Percentiles rank a stretch among this genome's conserved stretches.
Conservation (phyloP, 2,329 filamentous ascomycete genomes). For the Apiospora rasikravindrae region DNA sequence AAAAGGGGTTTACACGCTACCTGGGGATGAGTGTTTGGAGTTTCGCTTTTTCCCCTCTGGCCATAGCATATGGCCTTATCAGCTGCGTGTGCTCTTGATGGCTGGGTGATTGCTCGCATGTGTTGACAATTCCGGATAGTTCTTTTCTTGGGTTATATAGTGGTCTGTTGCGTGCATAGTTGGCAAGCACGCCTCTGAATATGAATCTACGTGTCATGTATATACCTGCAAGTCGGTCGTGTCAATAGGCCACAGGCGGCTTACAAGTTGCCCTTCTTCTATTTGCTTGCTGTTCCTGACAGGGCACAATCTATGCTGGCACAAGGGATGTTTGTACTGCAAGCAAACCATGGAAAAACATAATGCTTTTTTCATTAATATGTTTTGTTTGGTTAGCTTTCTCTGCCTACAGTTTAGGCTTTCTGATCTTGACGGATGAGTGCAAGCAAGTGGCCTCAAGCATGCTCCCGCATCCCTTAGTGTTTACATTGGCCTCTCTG, state of each 20-base stretch:
- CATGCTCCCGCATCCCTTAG: not conserved
- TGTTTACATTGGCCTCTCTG: not conserved
- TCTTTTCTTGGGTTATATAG: not conserved
- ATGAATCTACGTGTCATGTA: not conserved
- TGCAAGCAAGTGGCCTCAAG: not conserved
- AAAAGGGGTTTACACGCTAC: not conserved
- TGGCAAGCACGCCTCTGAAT: not conserved
- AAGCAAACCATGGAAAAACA: not conserved
- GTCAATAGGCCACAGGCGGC: not conserved
- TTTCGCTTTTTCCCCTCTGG: not conserved
- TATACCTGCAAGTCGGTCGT: not conserved
- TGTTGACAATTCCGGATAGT: not conserved
- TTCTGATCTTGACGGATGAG: not conserved
- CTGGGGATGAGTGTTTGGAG: not conserved
- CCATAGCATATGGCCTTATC: not conserved
- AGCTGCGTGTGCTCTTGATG: not conserved
- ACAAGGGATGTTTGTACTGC: not conserved
- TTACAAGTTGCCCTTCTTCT: not conserved
- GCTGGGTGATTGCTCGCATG: not conserved
- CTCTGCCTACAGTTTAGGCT: not conserved
- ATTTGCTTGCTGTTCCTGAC: not conserved
- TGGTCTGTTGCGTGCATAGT: not conserved
- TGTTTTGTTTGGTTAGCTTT: not conserved
- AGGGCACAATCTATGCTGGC: not conserved
- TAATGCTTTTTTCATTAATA: not conserved